A percentile compares a stretch with the other conserved stretches of the same genome.
phyloP scores from a whole-genome alignment of 176 grass and related monocot species.

The Hsuehochloa calcarea region DNA sequence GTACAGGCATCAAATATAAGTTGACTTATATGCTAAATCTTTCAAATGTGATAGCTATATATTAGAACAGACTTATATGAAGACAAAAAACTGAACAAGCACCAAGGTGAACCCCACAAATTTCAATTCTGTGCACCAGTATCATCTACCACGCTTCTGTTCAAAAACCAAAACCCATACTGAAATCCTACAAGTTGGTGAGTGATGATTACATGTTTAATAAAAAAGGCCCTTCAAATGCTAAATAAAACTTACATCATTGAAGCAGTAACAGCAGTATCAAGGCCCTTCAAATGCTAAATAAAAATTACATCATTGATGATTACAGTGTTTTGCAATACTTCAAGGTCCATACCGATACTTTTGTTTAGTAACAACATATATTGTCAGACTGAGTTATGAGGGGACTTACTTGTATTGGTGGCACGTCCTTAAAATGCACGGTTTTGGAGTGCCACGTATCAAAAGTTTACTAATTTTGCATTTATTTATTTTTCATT shows the following conservation, averaged over 20 bases:
- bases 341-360: not conserved
- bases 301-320: not conserved
- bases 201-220: not conserved
- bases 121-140: not conserved
- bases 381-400: not conserved
- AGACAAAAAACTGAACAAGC: not conserved
- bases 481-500: not conserved
- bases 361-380: not conserved
- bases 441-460: not conserved
- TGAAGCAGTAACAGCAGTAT: not conserved
- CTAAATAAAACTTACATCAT: not conserved
- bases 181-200: not conserved
- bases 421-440: not conserved
- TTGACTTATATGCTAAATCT: conserved; percentile 13
- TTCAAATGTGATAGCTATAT: conserved; percentile 3
- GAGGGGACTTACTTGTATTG: not conserved
- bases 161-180: not conserved
- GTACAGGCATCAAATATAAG: conserved; percentile 4
- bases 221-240: not conserved
- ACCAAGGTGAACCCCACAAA: not conserved
- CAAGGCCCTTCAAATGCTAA: not conserved
- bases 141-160: not conserved
- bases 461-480: not conserved
- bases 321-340: not conserved
- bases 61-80: conserved; percentile 5